A percentile compares a stretch with the other conserved stretches of the same genome.
These are phyloP conservation scores for Porcisia hertigi DNA, from an alignment of 208 protist species.

Conservation along the genomic window DNA sequence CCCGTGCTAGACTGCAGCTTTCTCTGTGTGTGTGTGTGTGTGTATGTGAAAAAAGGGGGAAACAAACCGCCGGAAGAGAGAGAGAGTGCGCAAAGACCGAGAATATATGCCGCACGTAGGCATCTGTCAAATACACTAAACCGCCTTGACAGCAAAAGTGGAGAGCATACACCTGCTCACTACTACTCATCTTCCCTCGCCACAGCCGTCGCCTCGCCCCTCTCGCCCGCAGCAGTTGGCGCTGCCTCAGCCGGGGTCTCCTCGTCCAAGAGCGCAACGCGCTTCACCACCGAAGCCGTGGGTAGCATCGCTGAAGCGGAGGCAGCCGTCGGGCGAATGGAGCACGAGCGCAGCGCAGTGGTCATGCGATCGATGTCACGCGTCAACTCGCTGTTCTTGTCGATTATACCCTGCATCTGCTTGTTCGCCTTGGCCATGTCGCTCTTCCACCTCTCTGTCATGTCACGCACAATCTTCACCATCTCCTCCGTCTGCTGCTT, in stretches of 20 bases:
- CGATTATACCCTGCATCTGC: constrained; percentile 78
- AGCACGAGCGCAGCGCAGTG: constrained; percentile 72
- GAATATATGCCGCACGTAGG: not conserved
- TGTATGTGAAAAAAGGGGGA: too few species aligned
- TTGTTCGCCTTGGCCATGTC: constrained; percentile 61
- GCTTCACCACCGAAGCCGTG: constrained; percentile 8
- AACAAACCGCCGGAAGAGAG: not conserved
- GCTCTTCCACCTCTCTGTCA: constrained; percentile 60
- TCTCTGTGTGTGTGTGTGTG: too few species aligned
- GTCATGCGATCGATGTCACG: constrained; percentile 85
- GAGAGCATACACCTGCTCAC: not conserved
- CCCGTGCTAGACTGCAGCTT: not conserved
- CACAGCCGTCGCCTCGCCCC: not conserved
- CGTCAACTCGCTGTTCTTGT: constrained; percentile 83
- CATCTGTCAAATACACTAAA: not conserved
- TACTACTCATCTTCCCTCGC: not conserved
- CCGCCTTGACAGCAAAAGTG: not conserved
- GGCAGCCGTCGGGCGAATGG: constrained; percentile 32
- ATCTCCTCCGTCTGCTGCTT: constrained; percentile 68
- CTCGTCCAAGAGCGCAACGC: not conserved
- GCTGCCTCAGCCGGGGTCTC: not conserved
- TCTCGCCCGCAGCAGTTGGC: not conserved
- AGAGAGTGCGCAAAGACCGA: not conserved
- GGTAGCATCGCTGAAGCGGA: not conserved
- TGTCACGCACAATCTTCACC: constrained; percentile 44